These are phyloP conservation scores for Stachybotrys elegans DNA, from an alignment of 2,329 filamentous ascomycete species.

Conservation along the genomic window DNA sequence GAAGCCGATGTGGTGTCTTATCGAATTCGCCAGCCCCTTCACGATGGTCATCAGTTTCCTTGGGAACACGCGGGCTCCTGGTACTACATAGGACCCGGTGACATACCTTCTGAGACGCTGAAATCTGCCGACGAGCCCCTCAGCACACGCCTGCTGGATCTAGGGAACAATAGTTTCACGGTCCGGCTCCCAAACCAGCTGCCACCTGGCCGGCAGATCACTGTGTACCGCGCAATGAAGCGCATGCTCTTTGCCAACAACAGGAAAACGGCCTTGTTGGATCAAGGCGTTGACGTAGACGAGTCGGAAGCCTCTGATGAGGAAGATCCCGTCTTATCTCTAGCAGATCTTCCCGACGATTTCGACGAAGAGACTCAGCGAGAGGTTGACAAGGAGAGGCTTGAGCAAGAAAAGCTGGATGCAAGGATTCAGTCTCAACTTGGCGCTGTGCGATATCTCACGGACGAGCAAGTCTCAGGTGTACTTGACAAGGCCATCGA, in stretches of 20 bases:
- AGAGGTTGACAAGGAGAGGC: constrained; percentile 49
- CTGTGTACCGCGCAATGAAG: constrained; percentile 35
- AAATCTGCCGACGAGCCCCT: constrained; percentile 14
- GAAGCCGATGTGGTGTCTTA: constrained; percentile 15
- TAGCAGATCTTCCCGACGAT: constrained; percentile 22
- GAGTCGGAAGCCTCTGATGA: constrained; percentile 15
- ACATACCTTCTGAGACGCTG: constrained; percentile 17
- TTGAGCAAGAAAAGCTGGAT: constrained; percentile 8
- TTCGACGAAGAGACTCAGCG: constrained; percentile 51
- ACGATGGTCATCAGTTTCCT: constrained; percentile 4
- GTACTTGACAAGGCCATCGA: constrained; percentile 51
- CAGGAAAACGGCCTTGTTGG: constrained; percentile 7
- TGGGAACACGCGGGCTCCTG: constrained; percentile 15
- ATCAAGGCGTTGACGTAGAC: constrained; percentile 2
- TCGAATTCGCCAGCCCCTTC: neutral
- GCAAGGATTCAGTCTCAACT: neutral
- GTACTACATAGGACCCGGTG: constrained; percentile 32
- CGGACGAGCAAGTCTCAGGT: constrained; percentile 39
- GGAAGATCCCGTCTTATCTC: constrained; percentile 38
- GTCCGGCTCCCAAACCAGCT: constrained; percentile 19
- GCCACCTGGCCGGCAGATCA: constrained; percentile 38
- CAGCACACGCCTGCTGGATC: constrained; percentile 16
- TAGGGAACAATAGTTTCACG: constrained; percentile 18
- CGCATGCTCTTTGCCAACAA: constrained; percentile 29
- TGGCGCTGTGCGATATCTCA: constrained; percentile 23